Evolutionary conservation across 768 basidiomycete species (phyloP).

Genomic region (Lactarius tabidus): DNA sequence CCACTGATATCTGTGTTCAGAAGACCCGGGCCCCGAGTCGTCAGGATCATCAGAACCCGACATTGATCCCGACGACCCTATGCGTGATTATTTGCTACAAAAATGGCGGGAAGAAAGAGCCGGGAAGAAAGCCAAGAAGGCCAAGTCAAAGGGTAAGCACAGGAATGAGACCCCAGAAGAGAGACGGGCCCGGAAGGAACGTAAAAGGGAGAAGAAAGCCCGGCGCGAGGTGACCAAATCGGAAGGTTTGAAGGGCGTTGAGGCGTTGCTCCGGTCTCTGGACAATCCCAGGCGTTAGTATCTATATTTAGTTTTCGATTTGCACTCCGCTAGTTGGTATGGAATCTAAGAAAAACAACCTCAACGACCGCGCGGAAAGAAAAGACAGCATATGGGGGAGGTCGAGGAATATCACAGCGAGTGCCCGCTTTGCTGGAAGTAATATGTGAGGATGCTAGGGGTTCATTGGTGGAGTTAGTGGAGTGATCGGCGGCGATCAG

Average conservation of each 20-base stretch:
- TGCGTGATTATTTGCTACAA: constrained; percentile 86
- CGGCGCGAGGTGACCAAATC: constrained; percentile 52
- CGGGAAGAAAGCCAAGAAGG: constrained; percentile 53
- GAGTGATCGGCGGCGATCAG: neutral
- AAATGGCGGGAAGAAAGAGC: constrained; percentile 70
- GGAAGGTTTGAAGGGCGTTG: constrained; percentile 59
- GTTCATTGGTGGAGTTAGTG: too few species aligned
- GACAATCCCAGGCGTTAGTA: constrained; percentile 27
- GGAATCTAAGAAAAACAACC: too few species aligned
- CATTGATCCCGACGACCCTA: constrained; percentile 96
- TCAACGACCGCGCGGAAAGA: too few species aligned
- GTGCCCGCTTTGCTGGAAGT: too few species aligned
- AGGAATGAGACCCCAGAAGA: constrained; percentile 81
- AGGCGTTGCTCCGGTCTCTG: constrained; percentile 56
- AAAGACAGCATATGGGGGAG: too few species aligned
- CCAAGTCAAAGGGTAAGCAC: constrained; percentile 51
- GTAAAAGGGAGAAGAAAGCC: constrained; percentile 64
- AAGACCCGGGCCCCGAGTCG: constrained; percentile 57
- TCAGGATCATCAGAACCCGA: constrained; percentile 58
- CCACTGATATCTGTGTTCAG: constrained; percentile 33
- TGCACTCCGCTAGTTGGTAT: too few species aligned
- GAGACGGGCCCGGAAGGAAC: constrained; percentile 67
- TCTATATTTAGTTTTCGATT: too few species aligned
- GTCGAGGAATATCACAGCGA: too few species aligned
- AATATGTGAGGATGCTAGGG: too few species aligned